Conservation (phyloP, 2,329 filamentous ascomycete genomes). For the Aspergillus sp. region DNA sequence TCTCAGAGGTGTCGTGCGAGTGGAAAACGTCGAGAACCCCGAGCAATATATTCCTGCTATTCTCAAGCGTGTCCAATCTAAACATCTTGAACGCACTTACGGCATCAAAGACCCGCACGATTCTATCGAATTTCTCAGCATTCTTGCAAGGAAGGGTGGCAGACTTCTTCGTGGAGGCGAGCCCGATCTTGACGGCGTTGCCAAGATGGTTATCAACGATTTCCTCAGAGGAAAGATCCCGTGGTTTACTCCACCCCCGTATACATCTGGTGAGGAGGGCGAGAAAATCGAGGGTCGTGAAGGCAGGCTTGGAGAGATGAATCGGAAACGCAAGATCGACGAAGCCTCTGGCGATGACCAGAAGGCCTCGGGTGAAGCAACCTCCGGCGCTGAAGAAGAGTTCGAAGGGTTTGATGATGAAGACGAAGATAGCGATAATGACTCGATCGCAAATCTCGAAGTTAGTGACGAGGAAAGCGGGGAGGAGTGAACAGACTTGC, state of each 20-base stretch:
- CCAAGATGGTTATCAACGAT: conserved; percentile 95
- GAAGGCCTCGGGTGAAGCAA: conserved; percentile 33
- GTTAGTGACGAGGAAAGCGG: conserved; percentile 44
- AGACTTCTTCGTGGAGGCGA: conserved; percentile 89
- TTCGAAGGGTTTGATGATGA: conserved; percentile 41
- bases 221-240: conserved; percentile 94
- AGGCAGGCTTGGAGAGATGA: conserved; percentile 81
- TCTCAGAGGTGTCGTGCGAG: conserved; percentile 83
- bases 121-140: conserved; percentile 79
- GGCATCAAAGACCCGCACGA: conserved; percentile 77
- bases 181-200: conserved; percentile 89
- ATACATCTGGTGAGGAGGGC: conserved; percentile 51
- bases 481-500: conserved; percentile 34
- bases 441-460: conserved; percentile 44
- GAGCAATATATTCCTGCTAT: conserved; percentile 92
- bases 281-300: conserved; percentile 67
- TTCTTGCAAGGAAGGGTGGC: conserved; percentile 82
- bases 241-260: conserved; percentile 86
- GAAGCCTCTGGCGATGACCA: conserved; percentile 43
- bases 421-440: conserved; percentile 45
- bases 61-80: conserved; percentile 74
- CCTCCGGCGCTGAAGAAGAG: conserved; percentile 31
- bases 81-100: conserved; percentile 91
- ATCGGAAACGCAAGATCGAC: conserved; percentile 71
- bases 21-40: conserved; percentile 94